Evolutionary conservation across 1,139 yeast genomes (phyloP), one percentile per base, ranked within the genome.

Genomic region (Yamadazyma epiphylla): DNA sequence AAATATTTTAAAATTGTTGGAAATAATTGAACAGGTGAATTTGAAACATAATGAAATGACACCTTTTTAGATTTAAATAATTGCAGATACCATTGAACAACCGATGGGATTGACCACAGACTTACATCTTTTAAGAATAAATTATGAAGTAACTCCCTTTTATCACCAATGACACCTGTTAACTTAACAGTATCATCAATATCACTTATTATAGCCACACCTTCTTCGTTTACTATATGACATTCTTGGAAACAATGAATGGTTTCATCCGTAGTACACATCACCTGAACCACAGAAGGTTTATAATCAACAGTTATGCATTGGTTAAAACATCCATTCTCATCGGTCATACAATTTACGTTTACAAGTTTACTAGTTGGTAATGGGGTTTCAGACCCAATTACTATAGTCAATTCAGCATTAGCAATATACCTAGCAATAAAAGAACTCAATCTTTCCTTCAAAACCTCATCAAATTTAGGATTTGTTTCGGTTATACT

Each of bases 121-220:
- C 66, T 58, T 29, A 76, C 75, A 28, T 79, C 80, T 30, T 75
- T 77, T 3, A 83, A 72, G 37, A 94, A 74, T 2, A 88, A 78
- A 49, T 83, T 88, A 37, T 84, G 70, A 55, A 91, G 77, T 39
- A 91, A 64, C 25, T 84, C 87, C 32, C 95, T 69, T 53, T 86
- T 87, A 41, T 87, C 94, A 3, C 94, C 94, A 19, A 85, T 70
- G 0, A 94, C 89, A 2, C 97, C 97, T 0, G 98, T 88, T 27
- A 77, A 65, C 47, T 94, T 84, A 23, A 91, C 77, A 0, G 99
- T 94, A 50, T 94, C 98, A 51, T 94, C 99, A 29, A 94, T 81
- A 55, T 94, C 99, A 44, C 94, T 80, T 20, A 94, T 88, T 2
- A 94, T 58, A 10, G 86, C 87, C 15, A 82, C 61, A 0, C 95